A percentile compares a stretch with the other conserved stretches of the same genome.
phyloP scores from a whole-genome alignment of 805 yeast species.

The Lipomyces anomalus region DNA sequence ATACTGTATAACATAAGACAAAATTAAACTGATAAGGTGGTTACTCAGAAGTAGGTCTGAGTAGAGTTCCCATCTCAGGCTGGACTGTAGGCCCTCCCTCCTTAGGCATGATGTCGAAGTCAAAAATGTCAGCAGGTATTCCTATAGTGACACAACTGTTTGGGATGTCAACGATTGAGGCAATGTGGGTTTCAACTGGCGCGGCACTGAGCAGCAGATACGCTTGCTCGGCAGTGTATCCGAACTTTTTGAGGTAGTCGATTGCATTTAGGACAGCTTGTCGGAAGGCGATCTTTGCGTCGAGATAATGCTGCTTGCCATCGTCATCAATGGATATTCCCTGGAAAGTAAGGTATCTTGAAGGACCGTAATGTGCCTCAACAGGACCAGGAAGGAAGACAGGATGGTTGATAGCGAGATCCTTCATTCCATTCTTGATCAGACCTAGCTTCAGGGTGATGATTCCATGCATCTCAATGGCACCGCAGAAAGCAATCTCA shows the following conservation, averaged over 20 bases:
- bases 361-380: conserved; percentile 45
- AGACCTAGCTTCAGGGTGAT: conserved; percentile 41
- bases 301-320: conserved; percentile 43
- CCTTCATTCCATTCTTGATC: conserved; percentile 41
- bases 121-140: conserved; percentile 48
- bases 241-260: conserved; percentile 45
- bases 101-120: conserved; percentile 37
- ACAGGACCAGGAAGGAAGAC: conserved; percentile 46
- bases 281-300: conserved; percentile 47
- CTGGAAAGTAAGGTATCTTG: conserved; percentile 46
- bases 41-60: no score
- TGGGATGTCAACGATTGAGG: conserved; percentile 49
- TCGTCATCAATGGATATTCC: conserved; percentile 48
- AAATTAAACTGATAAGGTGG: no score
- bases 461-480: conserved; percentile 48
- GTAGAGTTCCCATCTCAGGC: conserved; percentile 15
- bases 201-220: conserved; percentile 43
- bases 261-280: conserved; percentile 47
- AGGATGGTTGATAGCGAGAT: conserved; percentile 41
- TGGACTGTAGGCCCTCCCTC: conserved; percentile 21
- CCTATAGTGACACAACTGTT: conserved; percentile 49
- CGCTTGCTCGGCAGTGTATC: conserved; percentile 48
- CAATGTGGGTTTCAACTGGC: conserved; percentile 48
- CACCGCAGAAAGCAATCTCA: conserved; percentile 52
- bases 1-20: no score